Evolutionary conservation across 495 filamentous ascomycete genomes (phyloP).

Genomic region (Neurospora cerealis): DNA sequence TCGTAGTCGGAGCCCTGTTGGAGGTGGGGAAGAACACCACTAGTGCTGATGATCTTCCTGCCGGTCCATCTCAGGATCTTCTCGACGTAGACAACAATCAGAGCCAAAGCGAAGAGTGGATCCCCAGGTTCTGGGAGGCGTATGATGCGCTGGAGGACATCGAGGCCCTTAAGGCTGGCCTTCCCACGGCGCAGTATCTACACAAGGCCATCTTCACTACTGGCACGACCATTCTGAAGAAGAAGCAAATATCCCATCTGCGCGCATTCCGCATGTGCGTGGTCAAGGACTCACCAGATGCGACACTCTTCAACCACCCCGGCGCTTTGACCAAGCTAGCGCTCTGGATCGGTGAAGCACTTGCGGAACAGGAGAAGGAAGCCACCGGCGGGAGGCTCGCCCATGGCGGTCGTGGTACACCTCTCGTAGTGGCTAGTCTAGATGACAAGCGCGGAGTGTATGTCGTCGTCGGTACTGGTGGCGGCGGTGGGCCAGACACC

Average conservation of each 20-base stretch:
- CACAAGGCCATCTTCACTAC: constrained; percentile 90
- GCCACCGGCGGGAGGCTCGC: constrained; percentile 49
- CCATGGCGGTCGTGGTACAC: constrained; percentile 62
- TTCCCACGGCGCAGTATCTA: constrained; percentile 79
- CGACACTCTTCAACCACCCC: constrained; percentile 79
- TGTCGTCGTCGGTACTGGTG: constrained; percentile 79
- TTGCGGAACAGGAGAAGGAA: constrained; percentile 79
- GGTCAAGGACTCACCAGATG: constrained; percentile 89
- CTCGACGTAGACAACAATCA: constrained; percentile 34
- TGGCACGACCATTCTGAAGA: constrained; percentile 80
- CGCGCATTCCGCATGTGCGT: constrained; percentile 90
- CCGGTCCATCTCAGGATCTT: constrained; percentile 21
- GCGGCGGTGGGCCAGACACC: constrained; percentile 59
- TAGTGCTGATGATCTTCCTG: constrained; percentile 14
- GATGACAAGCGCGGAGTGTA: constrained; percentile 86
- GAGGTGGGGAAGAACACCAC: constrained; percentile 64
- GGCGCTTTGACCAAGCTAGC: constrained; percentile 87
- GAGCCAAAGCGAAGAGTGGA: constrained; percentile 54
- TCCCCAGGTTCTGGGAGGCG: constrained; percentile 79
- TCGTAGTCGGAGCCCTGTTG: constrained; percentile 80
- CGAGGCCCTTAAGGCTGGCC: constrained; percentile 61
- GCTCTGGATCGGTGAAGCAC: constrained; percentile 88
- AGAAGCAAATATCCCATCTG: constrained; percentile 85
- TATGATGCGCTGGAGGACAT: constrained; percentile 82
- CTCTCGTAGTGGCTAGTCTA: constrained; percentile 79